Evolutionary conservation across 225 moss, liverwort and hornwort genomes (phyloP), one percentile per base, ranked within the genome.

Genomic region (Neckera pumila): DNA sequence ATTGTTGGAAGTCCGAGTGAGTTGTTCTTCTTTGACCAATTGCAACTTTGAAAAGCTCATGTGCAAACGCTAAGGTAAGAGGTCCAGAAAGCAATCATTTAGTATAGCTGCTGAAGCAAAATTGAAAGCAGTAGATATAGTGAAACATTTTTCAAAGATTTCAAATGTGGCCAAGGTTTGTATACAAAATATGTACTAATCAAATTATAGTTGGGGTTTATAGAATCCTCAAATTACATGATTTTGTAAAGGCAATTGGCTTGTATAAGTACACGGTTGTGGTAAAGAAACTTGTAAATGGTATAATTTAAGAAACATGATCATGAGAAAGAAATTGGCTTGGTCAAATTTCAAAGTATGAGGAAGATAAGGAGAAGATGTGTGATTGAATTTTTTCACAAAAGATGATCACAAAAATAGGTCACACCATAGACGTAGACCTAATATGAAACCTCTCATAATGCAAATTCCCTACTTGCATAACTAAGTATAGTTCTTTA

Each of bases 11-110:
- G n/a, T n/a, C n/a, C n/a, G 27, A 72, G 1, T 16, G 27, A 70
- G 25, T 1, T 70, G 2, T 8, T 70, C 8, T 14, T 20, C 36
- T 16, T 20, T 66, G 19, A 54, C 14, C 9, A 42, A 42, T 28
- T 72, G 27, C 14, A 43, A 27, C 26, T 17, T 0, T 9, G 1
- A 27, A 71, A 27, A 71, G 8, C 9, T 43, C 15, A 9, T 64
- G 9, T 17, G 0, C 4, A 40, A 2, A 1, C 0, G 40, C 40
- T 25, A 25, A 4, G 0, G 14, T 8, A 70, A 70, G 9, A 70
- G 1, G 27, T 17, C 1, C 2, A 73, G 1, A 28, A 27, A 25
- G 25, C 25, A 4, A 22, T 7, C 22, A 69, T 42, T 42, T 22
- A 38, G 2, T 21, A 22, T n/a, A n/a, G n/a, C n/a, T n/a, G 1